Base-by-base conservation (phyloP, 164 flowering plant genomes). In the Umbellularia californica region DNA sequence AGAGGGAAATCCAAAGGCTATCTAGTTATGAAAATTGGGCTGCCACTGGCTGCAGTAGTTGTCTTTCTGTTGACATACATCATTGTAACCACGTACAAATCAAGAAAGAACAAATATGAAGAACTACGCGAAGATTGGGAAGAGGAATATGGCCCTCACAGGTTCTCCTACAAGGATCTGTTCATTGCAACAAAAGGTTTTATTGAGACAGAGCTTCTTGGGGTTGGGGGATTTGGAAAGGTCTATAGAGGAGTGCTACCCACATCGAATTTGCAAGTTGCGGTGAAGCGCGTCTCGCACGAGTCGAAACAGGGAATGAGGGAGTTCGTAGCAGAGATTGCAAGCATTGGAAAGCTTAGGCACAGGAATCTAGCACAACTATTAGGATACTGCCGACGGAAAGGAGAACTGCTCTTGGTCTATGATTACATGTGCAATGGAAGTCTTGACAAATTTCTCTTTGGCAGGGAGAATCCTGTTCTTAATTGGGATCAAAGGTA, bases 371-470 rank as follows among this genome's bases (percentile, higher is more conserved):
- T 92, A 65, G 97, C 90, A 52, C 90, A 83, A 51, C 75, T 92
- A 14, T 74, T 83, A 3, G 95, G 97, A 2, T 92, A 91, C 88
- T 89, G 93, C 73, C 83, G 95, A 7, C 70, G 82, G 2, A 72
- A 79, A 65, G 85, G 85, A 0, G 91, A 92, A 77, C 72, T 92
- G 35, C 71, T 92, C n/a, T 85, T 90, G 41, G 93, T 92, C 50
- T 92, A 90, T 70, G 94, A 90, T 35, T 90, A 73, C 75, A 92
- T 92, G 94, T 84, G 88, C 7, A 90, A 92, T 81, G 91, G 95
- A 27, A 92, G 97, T 81, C 80, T 92, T 24, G 97, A 88, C 75
- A 90, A 84, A 81, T 84, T 78, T 79, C 55, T 92, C 0, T 91
- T 84, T 63, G 88, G 83, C 20, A 78, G 80, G 20, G 81, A 90